phyloP scores from a whole-genome alignment of 495 filamentous ascomycete genomes.

The Viridothelium virens region DNA sequence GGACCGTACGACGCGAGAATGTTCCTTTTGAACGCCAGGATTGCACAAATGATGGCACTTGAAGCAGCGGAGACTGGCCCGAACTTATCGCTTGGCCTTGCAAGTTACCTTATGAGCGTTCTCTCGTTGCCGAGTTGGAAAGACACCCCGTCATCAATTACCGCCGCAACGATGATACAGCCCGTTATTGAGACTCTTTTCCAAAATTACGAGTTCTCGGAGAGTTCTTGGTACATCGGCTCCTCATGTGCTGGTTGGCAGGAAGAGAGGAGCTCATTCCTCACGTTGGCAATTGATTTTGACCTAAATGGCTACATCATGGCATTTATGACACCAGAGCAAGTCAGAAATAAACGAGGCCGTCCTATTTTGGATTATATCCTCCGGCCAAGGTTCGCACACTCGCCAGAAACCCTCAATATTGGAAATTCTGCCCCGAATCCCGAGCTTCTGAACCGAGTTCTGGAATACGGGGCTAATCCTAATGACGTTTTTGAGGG shows the following conservation, averaged over 20 bases:
- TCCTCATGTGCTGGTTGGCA: not conserved
- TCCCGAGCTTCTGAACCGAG: not conserved
- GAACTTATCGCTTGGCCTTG: not conserved
- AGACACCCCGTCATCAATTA: not conserved
- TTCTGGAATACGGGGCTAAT: not conserved
- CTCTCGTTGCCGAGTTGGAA: not conserved
- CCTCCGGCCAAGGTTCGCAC: not conserved
- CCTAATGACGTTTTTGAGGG: not conserved
- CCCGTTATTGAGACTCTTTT: not conserved
- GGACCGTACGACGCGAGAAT: not conserved
- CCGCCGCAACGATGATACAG: not conserved
- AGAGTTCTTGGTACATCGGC: not conserved
- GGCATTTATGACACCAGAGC: not conserved
- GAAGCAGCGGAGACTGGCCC: not conserved
- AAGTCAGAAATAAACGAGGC: not conserved
- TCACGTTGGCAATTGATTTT: not conserved
- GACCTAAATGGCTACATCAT: not conserved
- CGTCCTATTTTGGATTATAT: not conserved
- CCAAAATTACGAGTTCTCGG: not conserved
- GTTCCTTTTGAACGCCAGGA: conserved; percentile 2
- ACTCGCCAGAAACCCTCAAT: not conserved
- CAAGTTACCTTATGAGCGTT: not conserved
- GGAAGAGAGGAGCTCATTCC: not conserved
- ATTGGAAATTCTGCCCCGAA: not conserved
- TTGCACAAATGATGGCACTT: not conserved